A percentile compares a stretch with the other conserved stretches of the same genome.
phyloP scores from a whole-genome alignment of 2,329 filamentous ascomycete genomes.

The Ophiostoma sp. region DNA sequence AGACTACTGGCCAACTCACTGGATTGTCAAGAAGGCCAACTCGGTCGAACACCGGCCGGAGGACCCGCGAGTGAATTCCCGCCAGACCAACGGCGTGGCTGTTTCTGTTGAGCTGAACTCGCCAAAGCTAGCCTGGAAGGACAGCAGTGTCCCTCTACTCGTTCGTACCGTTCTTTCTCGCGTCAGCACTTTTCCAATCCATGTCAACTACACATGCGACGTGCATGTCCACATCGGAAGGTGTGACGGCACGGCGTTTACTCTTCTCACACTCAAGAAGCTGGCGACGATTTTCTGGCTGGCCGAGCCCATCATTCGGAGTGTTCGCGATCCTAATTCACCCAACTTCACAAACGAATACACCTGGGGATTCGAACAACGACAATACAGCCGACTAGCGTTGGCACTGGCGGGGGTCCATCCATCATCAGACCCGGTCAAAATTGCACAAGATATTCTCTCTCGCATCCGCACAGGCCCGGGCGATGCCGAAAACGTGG shows the following conservation, averaged over 20 bases:
- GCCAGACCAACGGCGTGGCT: slow-evolving; percentile 31
- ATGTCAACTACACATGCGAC: slow-evolving; percentile 38
- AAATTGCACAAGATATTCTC: slow-evolving; percentile 21
- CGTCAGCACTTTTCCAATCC: slow-evolving; percentile 28
- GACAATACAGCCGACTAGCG: slow-evolving; percentile 35
- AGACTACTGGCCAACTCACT: slow-evolving; percentile 36
- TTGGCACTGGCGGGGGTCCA: slow-evolving; percentile 20
- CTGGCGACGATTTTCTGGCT: slow-evolving; percentile 37
- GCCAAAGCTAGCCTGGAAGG: slow-evolving; percentile 33
- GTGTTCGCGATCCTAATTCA: slow-evolving; percentile 36
- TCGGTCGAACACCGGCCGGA: slow-evolving; percentile 34
- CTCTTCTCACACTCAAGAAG: slow-evolving; percentile 35
- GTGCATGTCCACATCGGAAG: slow-evolving; percentile 39
- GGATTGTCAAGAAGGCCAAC: slow-evolving; percentile 41
- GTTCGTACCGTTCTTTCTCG: slow-evolving; percentile 31
- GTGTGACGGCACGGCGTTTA: slow-evolving; percentile 33
- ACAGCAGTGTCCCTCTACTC: slow-evolving; percentile 24
- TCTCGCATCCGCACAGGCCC: slow-evolving; percentile 8
- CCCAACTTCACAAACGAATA: slow-evolving; percentile 37
- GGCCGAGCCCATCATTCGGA: slow-evolving; percentile 36
- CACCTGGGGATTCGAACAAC: slow-evolving; percentile 37
- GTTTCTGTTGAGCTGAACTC: slow-evolving; percentile 38
- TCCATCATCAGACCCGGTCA: slow-evolving; percentile 7
- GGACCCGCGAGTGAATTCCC: slow-evolving; percentile 26
- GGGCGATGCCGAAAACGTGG: slow-evolving; percentile 17